Evolutionary conservation across 441 rosid species (phyloP).

Genomic region (Caryocar brasiliense): DNA sequence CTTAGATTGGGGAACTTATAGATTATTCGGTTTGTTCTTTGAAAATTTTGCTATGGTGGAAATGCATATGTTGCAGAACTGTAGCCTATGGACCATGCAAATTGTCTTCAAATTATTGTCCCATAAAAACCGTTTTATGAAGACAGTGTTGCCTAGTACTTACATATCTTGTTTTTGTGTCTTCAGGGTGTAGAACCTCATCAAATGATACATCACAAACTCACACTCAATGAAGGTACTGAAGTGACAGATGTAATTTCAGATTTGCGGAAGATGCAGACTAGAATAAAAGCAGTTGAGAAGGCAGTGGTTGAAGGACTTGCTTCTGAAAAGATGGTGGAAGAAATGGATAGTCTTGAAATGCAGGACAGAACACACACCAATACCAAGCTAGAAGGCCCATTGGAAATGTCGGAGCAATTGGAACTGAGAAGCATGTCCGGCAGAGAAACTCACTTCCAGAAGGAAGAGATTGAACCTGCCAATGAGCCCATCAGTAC

Average conservation of each 20-base stretch:
- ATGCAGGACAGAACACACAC: conserved; percentile 25
- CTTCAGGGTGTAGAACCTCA: conserved; percentile 34
- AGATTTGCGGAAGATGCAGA: conserved; percentile 59
- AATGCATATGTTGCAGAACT: too few relatives aligned
- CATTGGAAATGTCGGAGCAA: conserved; percentile 11
- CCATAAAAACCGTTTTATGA: background rate
- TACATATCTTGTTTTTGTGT: conserved; percentile 2
- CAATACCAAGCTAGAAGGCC: conserved; percentile 18
- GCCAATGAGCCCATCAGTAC: conserved; percentile 24
- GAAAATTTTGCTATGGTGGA: too few relatives aligned
- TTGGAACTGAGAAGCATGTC: conserved; percentile 10
- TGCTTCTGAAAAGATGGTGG: too few relatives aligned
- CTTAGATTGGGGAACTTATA: too few relatives aligned
- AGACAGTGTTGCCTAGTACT: background rate
- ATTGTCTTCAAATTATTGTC: background rate
- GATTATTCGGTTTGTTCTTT: too few relatives aligned
- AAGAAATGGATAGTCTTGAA: conserved; percentile 20
- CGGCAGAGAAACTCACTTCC: conserved; percentile 2
- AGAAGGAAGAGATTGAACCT: conserved; percentile 26
- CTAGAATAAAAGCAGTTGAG: conserved; percentile 56
- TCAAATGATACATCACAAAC: conserved; percentile 20
- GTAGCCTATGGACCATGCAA: too few relatives aligned
- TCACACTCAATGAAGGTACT: conserved; percentile 8
- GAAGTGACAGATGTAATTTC: conserved; percentile 35
- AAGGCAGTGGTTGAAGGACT: too few relatives aligned